These are phyloP conservation scores for Chaetothyriales sp. DNA, from an alignment of 2,329 filamentous ascomycete species.

Conservation along the genomic window DNA sequence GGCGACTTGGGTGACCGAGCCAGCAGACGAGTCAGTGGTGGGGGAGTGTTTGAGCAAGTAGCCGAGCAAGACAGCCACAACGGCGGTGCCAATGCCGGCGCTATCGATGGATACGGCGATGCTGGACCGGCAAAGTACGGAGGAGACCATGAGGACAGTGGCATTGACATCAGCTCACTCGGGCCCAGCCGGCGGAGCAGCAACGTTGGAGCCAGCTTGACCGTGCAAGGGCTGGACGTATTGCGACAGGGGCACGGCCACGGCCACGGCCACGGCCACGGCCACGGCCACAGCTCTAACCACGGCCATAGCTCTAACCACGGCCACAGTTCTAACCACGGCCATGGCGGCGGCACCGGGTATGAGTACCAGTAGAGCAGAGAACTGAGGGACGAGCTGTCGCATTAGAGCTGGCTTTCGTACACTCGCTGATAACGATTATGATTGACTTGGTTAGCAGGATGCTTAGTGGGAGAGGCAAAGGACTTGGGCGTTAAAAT, in stretches of 20 bases:
- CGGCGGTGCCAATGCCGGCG: neutral
- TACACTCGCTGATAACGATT: neutral
- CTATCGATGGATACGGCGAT: neutral
- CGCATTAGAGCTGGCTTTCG: neutral
- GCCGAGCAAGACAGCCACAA: neutral
- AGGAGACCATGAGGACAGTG: constrained; percentile 14
- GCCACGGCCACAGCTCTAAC: too few relatives aligned
- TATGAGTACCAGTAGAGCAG: too few relatives aligned
- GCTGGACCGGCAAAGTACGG: neutral
- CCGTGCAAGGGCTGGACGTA: neutral
- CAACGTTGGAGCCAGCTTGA: constrained; percentile 2
- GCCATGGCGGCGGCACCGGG: too few relatives aligned
- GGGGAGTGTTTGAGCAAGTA: neutral
- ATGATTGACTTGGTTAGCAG: neutral
- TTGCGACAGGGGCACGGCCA: constrained; percentile 1
- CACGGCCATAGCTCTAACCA: neutral
- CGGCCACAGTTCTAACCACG: too few relatives aligned
- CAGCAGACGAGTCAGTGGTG: neutral
- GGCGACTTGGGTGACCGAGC: neutral
- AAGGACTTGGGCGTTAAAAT: neutral
- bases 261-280: neutral
- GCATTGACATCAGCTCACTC: constrained; percentile 9
- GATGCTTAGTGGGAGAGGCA: too few relatives aligned
- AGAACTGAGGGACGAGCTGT: neutral
- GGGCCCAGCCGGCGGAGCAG: constrained; percentile 12